Evolutionary conservation across 805 yeast genomes (phyloP), one percentile per base, ranked within the genome.

Genomic region (Wickerhamomyces pijperi): DNA sequence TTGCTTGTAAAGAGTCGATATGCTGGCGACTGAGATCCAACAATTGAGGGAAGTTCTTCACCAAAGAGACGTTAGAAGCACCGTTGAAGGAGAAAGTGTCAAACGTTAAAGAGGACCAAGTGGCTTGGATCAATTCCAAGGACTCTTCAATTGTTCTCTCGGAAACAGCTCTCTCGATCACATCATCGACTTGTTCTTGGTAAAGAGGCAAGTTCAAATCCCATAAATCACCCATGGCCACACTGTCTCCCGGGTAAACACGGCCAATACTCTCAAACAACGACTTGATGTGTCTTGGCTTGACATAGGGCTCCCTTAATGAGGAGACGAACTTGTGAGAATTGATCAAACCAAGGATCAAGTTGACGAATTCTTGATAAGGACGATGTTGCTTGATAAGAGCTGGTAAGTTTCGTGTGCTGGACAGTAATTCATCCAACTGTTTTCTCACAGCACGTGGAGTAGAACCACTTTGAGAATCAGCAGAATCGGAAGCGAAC

Each of bases 301-400:
- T 71, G 44, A 88, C 56, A 0, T 75, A 68, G 0, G 69, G 80
- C 4, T 76, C 70, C 40, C 69, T 72, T 40, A 85, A 57, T 21
- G 66, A 50, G 40, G 65, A 59, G 13, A 71, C 46, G 35, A 67
- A 48, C 31, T 47, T 49, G 36, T 54, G 57, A 2, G 53, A 46
- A 12, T 31, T 34, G 9, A 50, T 42, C 1, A 53, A 32, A 2
- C 54, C 53, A 36, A 70, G 71, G 8, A 82, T 54, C 1, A 46
- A 44, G 8, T 52, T 54, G 44, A 75, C 76, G n/a, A 79, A 63
- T 16, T 69, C 68, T 44, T 73, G 78, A 53, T 78, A 79, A 0
- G 88, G 87, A 1, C 76, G 63, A 53, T 83, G 81, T 44, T 76
- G 86, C 6, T 84, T 65, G 19, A 80, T 65, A 14, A 70, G 64